Percentiles rank a stretch among this genome's conserved stretches.
These are phyloP conservation scores for Kockovaella imperatae DNA, from an alignment of 768 basidiomycete genomes.

Conservation along the genomic window DNA sequence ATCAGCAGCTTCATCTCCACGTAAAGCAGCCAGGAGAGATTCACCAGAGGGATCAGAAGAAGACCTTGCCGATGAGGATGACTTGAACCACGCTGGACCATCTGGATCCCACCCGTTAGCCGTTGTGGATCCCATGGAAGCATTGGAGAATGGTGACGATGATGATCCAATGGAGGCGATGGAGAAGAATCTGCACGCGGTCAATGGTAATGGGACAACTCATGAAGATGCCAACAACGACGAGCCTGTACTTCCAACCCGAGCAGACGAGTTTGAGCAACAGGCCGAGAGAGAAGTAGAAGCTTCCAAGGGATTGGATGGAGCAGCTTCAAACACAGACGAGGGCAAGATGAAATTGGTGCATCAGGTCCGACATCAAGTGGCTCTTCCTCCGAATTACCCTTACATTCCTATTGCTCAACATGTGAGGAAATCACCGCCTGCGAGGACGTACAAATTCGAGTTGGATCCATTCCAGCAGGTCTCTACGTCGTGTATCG, in stretches of 20 bases:
- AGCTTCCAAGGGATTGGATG: conserved; percentile 77
- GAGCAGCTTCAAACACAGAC: conserved; percentile 44
- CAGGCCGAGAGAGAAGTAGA: conserved; percentile 87
- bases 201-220: no score
- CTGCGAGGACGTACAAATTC: conserved; percentile 89
- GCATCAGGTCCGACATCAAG: conserved; percentile 48
- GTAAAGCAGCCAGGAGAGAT: conserved; percentile 5
- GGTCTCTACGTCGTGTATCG: conserved; percentile 88
- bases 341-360: conserved; percentile 45
- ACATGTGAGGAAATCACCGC: conserved; percentile 84
- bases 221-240: conserved; percentile 12
- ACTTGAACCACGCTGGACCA: background rate
- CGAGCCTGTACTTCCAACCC: conserved; percentile 55
- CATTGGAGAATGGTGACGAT: conserved; percentile 10
- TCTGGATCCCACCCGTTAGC: no score
- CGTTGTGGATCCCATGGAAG: conserved; percentile 26
- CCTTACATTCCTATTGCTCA: conserved; percentile 81
- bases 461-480: conserved; percentile 94
- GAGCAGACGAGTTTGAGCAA: conserved; percentile 89
- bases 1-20: conserved; percentile 3
- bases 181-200: no score
- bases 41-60: conserved; percentile 8
- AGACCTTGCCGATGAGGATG: conserved; percentile 9
- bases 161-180: conserved; percentile 16
- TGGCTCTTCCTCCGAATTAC: conserved; percentile 87